These are phyloP conservation scores for Saccharomycopsis sp. DNA, from an alignment of 805 yeast genomes.

Conservation along the genomic window DNA sequence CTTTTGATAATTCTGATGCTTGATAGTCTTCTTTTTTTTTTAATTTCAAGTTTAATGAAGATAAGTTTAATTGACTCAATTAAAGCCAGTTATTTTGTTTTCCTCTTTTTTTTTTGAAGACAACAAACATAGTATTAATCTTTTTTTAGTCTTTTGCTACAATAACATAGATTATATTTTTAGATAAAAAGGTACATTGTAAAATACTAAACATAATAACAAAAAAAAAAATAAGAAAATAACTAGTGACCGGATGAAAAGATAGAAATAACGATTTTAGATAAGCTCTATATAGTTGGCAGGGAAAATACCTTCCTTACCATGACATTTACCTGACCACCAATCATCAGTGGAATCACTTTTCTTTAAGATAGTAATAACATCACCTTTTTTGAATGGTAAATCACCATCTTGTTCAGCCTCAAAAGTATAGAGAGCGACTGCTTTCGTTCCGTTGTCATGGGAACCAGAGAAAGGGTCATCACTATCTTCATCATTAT, in stretches of 20 bases:
- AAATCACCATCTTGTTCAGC: constrained; percentile 94
- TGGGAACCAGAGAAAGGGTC: constrained; percentile 22
- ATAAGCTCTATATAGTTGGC: constrained; percentile 85
- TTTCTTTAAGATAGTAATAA: constrained; percentile 75
- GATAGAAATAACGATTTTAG: neutral
- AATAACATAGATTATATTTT: too few relatives aligned
- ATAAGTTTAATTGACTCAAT: too few relatives aligned
- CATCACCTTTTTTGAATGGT: constrained; percentile 90
- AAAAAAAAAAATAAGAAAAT: neutral
- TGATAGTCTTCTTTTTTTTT: too few relatives aligned
- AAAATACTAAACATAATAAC: neutral
- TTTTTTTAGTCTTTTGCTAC: too few relatives aligned
- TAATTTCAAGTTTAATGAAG: too few relatives aligned
- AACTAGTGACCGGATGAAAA: neutral
- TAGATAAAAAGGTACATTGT: too few relatives aligned
- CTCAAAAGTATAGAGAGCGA: constrained; percentile 78
- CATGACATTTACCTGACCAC: constrained; percentile 94
- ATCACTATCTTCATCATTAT: constrained; percentile 32
- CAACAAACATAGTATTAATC: too few relatives aligned
- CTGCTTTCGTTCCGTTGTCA: constrained; percentile 58
- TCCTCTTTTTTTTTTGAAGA: too few relatives aligned
- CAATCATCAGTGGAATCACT: constrained; percentile 89
- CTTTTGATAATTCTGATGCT: neutral
- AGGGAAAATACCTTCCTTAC: constrained; percentile 87
- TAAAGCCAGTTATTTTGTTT: too few relatives aligned